Percentiles rank a stretch among this genome's conserved stretches.
phyloP scores from a whole-genome alignment of 306 rosid genomes.

The Quercus wislizeni region DNA sequence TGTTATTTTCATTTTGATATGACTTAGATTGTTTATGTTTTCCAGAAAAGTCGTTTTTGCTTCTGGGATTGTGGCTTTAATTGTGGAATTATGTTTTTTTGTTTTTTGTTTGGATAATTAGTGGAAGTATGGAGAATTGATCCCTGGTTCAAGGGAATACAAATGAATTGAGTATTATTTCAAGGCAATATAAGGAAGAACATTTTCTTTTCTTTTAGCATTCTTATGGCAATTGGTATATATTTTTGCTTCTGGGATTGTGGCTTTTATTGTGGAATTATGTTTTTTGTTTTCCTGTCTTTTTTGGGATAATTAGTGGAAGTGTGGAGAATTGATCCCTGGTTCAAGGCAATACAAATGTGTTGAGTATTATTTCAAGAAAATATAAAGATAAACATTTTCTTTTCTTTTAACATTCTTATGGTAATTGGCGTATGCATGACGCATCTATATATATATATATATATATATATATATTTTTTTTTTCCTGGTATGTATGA shows the following conservation, averaged over 20 bases:
- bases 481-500: too few relatives aligned
- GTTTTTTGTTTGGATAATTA: too few relatives aligned
- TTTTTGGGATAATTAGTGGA: too few relatives aligned
- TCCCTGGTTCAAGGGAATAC: too few relatives aligned
- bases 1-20: neutral
- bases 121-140: too few relatives aligned
- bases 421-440: neutral
- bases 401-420: neutral
- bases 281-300: neutral
- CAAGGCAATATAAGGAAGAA: neutral
- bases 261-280: constrained; percentile 10
- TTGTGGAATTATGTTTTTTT: constrained; percentile 7
- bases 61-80: neutral
- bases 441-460: too few relatives aligned
- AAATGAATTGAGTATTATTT: neutral
- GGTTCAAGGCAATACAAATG: too few relatives aligned
- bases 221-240: neutral
- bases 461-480: too few relatives aligned
- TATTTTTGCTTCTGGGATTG: too few relatives aligned
- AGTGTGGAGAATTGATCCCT: too few relatives aligned
- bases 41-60: neutral
- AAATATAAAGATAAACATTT: neutral
- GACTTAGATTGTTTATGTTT: neutral
- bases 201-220: neutral
- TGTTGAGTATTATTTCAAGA: neutral